phyloP scores from a whole-genome alignment of 768 basidiomycete genomes.

The Boletus subcaerulescens region DNA sequence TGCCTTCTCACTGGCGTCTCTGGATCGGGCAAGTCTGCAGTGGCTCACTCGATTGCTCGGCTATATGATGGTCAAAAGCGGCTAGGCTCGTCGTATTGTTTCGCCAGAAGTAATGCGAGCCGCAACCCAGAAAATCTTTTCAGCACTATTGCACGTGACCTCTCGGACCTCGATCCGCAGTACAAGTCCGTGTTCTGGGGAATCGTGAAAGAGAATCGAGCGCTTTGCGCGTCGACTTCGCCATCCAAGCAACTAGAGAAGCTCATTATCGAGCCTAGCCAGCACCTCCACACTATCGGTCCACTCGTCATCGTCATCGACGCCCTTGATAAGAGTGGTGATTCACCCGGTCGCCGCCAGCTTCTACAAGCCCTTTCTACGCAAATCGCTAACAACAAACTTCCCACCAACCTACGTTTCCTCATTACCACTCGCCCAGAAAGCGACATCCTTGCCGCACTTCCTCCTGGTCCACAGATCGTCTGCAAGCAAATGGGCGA shows the following conservation, averaged over 20 bases:
- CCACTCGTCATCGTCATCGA: constrained; percentile 13
- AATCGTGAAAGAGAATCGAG: not conserved
- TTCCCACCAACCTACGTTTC: constrained; percentile 17
- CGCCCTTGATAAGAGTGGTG: constrained; percentile 23
- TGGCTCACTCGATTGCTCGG: not conserved
- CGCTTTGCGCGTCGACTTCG: not conserved
- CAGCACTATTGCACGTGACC: constrained; percentile 11
- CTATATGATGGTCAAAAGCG: not conserved
- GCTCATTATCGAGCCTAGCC: not conserved
- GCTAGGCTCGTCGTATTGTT: constrained; percentile 7
- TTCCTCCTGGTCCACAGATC: not conserved
- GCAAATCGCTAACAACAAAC: not conserved
- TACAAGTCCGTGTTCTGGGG: not conserved
- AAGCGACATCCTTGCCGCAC: not conserved
- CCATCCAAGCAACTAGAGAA: not conserved
- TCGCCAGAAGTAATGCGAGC: constrained; percentile 3
- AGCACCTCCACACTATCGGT: not conserved
- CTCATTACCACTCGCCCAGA: constrained; percentile 3
- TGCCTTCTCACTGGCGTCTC: constrained; percentile 20
- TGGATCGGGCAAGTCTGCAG: not conserved
- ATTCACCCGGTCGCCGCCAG: not conserved
- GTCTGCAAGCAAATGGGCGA: not conserved
- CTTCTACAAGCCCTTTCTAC: constrained; percentile 14
- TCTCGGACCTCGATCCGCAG: not conserved
- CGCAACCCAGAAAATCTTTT: constrained; percentile 17